These are phyloP conservation scores for Austroboletus eburneus DNA, from an alignment of 768 basidiomycete species.

Conservation along the genomic window DNA sequence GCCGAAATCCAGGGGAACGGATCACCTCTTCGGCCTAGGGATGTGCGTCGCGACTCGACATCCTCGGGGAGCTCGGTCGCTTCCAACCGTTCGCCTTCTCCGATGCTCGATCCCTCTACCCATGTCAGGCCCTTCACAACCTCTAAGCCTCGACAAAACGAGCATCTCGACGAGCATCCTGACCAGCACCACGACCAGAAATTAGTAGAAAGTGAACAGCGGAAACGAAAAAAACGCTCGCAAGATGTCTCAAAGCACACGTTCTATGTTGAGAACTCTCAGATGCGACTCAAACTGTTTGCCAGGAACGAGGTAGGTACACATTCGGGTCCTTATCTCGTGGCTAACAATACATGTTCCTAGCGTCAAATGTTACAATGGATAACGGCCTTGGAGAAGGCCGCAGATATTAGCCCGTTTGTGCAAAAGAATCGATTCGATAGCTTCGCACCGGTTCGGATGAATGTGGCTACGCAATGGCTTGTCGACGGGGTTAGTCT, in stretches of 20 bases:
- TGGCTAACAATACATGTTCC: slow-evolving; percentile 2
- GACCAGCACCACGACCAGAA: slow-evolving; percentile 17
- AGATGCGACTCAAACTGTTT: slow-evolving; percentile 80
- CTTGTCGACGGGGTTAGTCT: slow-evolving; percentile 87
- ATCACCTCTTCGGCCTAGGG: not conserved
- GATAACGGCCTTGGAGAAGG: slow-evolving; percentile 86
- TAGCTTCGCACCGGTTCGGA: slow-evolving; percentile 88
- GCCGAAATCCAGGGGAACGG: slow-evolving; percentile 6
- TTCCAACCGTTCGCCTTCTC: slow-evolving; percentile 40
- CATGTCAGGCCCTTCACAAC: slow-evolving; percentile 52
- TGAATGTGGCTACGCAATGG: slow-evolving; percentile 96
- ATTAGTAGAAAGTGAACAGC: slow-evolving; percentile 34
- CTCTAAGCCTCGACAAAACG: slow-evolving; percentile 12
- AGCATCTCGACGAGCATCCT: slow-evolving; percentile 12
- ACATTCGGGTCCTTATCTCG: not conserved
- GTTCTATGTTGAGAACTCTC: slow-evolving; percentile 90
- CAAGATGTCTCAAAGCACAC: slow-evolving; percentile 86
- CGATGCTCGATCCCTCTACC: slow-evolving; percentile 82
- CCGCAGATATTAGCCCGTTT: slow-evolving; percentile 73
- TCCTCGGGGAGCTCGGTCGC: slow-evolving; percentile 36
- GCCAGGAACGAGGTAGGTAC: slow-evolving; percentile 75
- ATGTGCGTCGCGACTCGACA: slow-evolving; percentile 13
- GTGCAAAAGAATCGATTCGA: slow-evolving; percentile 81
- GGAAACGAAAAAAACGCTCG: slow-evolving; percentile 43
- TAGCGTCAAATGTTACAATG: slow-evolving; percentile 97